Evolutionary conservation across 2,329 filamentous ascomycete species (phyloP), one percentile per base, ranked within the genome.

Genomic region (Furcasterigmium furcatum): DNA sequence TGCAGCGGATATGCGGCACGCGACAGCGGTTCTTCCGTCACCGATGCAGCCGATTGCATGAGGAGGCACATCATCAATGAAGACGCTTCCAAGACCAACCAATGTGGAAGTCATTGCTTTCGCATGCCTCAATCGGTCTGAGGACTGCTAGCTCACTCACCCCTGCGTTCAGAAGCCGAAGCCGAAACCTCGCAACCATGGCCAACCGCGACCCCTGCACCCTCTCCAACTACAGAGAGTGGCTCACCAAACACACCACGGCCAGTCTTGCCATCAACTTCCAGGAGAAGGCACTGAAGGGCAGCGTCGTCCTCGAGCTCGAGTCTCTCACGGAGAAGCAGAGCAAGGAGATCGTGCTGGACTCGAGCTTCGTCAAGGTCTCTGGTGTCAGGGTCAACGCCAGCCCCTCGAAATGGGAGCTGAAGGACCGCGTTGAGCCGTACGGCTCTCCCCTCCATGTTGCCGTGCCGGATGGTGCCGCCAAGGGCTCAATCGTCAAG

Each of bases 141-240:
- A 52, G 48, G 48, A 44, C 43, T 44, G 41, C 43, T 41, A 38
- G 34, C 27, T 38, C 25, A 14, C 21, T 21, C 10, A 34, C 22
- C 14, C 39, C 24, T 30, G 24, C 35, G 12, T n/a, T 34, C 3
- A 21, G 19, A 30, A 32, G 24, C 14, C 25, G 32, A 24, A n/a
- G n/a, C n/a, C 42, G 34, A 14, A 34, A 29, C 48, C 47, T 43
- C 48, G 53, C 53, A 44, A 62, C 50, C 46, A 68, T 68, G 57
- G 56, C 63, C 24, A 57, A 74, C 42, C 81, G 88, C 59, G 92
- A 97, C 69, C 91, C 91, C 44, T 95, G 91, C 65, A 96, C 94
- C 21, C 71, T 94, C 48, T 87, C 88, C 62, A 97, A 97, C 73
- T 96, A 96, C 68, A 84, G 88, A 65, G 84, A 86, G 46, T 96